phyloP scores from a whole-genome alignment of 345 rosid genomes.

The Clausena lansium region DNA sequence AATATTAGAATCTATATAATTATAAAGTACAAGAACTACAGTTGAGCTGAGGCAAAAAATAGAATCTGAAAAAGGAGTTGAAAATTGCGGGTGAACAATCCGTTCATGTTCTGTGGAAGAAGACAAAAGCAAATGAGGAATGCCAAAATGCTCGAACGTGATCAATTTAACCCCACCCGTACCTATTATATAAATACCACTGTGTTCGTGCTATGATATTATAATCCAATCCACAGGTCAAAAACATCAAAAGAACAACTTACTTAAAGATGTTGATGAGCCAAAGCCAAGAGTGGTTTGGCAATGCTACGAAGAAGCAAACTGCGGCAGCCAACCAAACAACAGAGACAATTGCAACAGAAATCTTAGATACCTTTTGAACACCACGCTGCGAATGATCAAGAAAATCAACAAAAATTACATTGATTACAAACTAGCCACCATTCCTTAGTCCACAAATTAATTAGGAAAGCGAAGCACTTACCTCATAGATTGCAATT shows the following conservation, averaged over 20 bases:
- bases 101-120: background rate
- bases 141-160: background rate
- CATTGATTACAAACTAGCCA: background rate
- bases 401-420: background rate
- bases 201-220: background rate
- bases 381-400: conserved; percentile 61
- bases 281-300: conserved; percentile 81
- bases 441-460: too few relatives aligned
- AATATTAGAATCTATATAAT: background rate
- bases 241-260: conserved; percentile 27
- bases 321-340: conserved; percentile 63
- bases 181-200: background rate
- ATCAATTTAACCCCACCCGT: background rate
- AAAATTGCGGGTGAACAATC: background rate
- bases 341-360: conserved; percentile 45
- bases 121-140: background rate
- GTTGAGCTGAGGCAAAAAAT: background rate
- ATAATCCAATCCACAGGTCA: background rate
- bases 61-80: background rate
- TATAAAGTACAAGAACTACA: background rate
- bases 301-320: conserved; percentile 78
- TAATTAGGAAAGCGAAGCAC: conserved; percentile 15
- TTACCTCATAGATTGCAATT: conserved; percentile 72
- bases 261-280: conserved; percentile 75
- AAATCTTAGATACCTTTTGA: conserved; percentile 71